Conservation (phyloP, 805 yeast species). For the Blastobotrys americana region DNA sequence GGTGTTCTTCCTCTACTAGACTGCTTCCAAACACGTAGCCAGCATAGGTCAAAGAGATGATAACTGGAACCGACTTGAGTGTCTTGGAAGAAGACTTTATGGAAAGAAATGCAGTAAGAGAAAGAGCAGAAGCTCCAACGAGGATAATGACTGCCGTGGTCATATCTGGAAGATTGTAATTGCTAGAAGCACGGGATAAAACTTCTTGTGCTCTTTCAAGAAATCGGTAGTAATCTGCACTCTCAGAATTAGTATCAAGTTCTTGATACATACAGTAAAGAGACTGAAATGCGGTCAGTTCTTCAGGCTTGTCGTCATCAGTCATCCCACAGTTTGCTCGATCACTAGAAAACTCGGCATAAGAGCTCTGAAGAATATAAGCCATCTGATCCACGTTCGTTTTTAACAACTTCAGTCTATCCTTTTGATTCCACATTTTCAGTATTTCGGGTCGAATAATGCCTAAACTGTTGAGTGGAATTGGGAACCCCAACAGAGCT, state of each 20-base stretch:
- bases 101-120: conserved; percentile 20
- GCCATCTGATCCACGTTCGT: conserved; percentile 32
- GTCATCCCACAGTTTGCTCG: no score
- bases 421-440: conserved; percentile 37
- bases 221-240: conserved; percentile 29
- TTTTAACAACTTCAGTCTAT: conserved; percentile 46
- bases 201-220: conserved; percentile 35
- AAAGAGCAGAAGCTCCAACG: conserved; percentile 27
- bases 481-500: conserved; percentile 51
- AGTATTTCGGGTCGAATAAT: conserved; percentile 54
- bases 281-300: neutral
- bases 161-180: conserved; percentile 56
- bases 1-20: conserved; percentile 92
- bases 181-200: conserved; percentile 45
- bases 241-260: no score
- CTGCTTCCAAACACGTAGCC: conserved; percentile 75
- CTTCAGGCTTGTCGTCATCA: no score
- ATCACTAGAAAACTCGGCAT: conserved; percentile 10
- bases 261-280: neutral
- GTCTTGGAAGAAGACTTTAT: neutral
- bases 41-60: conserved; percentile 37
- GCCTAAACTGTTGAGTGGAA: conserved; percentile 73
- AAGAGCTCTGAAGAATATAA: conserved; percentile 20
- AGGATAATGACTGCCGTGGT: conserved; percentile 7
- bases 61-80: conserved; percentile 18